Conservation (phyloP, 2,329 filamentous ascomycete species). For the Pseudogymnoascus sp. region DNA sequence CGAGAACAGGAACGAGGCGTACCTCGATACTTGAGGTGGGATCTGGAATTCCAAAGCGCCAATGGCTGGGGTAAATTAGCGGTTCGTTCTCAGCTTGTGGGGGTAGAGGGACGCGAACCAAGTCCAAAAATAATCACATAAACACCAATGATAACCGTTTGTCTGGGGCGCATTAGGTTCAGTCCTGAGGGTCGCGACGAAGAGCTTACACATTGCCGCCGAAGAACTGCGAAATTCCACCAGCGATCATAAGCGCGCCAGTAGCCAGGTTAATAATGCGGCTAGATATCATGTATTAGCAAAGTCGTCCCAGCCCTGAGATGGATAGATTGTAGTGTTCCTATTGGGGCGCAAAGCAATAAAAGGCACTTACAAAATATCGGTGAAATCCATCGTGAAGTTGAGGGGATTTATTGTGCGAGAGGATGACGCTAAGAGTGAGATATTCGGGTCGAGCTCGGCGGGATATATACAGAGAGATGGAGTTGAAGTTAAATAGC, state of each 20-base stretch:
- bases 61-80: background rate
- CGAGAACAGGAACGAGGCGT: conserved; percentile 96
- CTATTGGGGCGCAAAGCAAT: conserved; percentile 15
- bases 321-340: conserved; percentile 11
- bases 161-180: conserved; percentile 37
- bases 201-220: conserved; percentile 26
- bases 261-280: conserved; percentile 90
- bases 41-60: conserved; percentile 72
- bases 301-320: conserved; percentile 14
- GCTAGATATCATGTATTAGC: conserved; percentile 43
- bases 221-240: conserved; percentile 70
- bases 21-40: conserved; percentile 82
- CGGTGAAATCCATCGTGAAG: conserved; percentile 75
- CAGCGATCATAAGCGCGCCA: conserved; percentile 78
- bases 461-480: background rate
- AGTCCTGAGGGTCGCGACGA: background rate
- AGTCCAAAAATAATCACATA: conserved; percentile 91
- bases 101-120: conserved; percentile 43
- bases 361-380: conserved; percentile 66
- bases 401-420: background rate
- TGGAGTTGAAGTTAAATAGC: background rate
- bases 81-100: background rate
- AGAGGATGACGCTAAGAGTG: background rate
- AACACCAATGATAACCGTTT: conserved; percentile 67
- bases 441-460: background rate